Evolutionary conservation across 306 rosid species (phyloP), one percentile per base, ranked within the genome.

Genomic region (Arachis hypogaea): DNA sequence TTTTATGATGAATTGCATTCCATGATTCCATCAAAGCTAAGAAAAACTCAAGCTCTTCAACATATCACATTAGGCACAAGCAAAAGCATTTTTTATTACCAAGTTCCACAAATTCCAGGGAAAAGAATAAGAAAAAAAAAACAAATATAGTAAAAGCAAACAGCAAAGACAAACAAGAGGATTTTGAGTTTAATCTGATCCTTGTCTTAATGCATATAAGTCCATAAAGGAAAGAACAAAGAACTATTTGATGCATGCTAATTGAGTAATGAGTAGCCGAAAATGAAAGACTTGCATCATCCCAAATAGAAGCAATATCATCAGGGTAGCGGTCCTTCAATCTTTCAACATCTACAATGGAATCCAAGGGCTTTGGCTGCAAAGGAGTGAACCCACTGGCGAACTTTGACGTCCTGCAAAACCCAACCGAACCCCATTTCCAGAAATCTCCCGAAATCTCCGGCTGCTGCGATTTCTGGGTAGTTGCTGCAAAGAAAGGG

Each of bases 371-470:
- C 81, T 91, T 94, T 7, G 22, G 90, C 80, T 89, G 86, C 84
- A 91, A 72, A 1, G 98, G 98, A 9, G 73, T 40, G 87, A 91
- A 94, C 62, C 97, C 97, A 76, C 85, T 28, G 10, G 97, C 98
- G 63, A 91, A 94, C 61, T 73, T 86, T 5, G 89, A 89, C 12
- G 84, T 85, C 57, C 96, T 88, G 49, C 77, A 78, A 74, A 78
- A 85, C 57, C 97, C 97, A 77, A 89, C 69, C 78, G 96, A 90
- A 79, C 81, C 77, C 96, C 97, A 85, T 91, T 82, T 93, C 82
- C 44, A 79, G 69, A 88, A 88, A 45, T 82, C 72, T 3, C 77
- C 69, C 0, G 92, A 90, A 71, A 84, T 54, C 5, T 84, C 81
- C 43, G 61, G 75, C 38, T 69, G 73, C 29, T 36, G 84, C 73